These are phyloP conservation scores for Pseudisothecium myosuroides DNA, from an alignment of 225 moss, liverwort and hornwort genomes.

Conservation along the genomic window DNA sequence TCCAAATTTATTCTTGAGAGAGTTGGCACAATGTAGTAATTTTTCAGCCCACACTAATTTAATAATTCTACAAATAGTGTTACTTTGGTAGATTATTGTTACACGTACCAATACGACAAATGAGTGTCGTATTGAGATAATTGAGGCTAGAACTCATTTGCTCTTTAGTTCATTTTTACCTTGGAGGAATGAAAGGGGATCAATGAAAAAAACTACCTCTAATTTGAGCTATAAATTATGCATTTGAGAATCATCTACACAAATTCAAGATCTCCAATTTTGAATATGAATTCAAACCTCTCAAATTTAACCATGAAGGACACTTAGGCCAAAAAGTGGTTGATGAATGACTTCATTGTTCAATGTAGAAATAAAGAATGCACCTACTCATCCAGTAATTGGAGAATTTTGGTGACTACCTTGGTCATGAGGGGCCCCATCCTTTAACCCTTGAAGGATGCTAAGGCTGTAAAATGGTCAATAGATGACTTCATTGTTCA, in stretches of 20 bases:
- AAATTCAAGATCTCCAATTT: accelerated
- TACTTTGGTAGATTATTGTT: not conserved
- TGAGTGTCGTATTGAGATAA: not conserved
- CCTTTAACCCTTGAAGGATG: no score
- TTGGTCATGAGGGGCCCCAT: no score
- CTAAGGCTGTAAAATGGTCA: no score
- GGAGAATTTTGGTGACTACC: no score
- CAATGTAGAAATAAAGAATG: no score
- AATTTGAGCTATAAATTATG: not conserved
- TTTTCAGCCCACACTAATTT: not conserved
- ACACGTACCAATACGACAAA: not conserved
- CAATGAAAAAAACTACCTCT: not conserved
- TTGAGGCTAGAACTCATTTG: not conserved
- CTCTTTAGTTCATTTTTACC: not conserved
- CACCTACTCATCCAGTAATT: no score
- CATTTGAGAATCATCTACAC: accelerated
- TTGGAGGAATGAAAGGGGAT: accelerated
- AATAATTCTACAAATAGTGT: not conserved
- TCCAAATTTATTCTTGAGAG: not conserved
- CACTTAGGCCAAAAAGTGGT: no score
- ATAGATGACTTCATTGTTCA: no score
- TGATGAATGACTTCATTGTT: no score
- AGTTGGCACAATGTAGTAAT: not conserved
- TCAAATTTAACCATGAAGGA: not conserved
- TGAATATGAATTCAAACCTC: not conserved